Percentiles rank a stretch among this genome's conserved stretches.
Evolutionary conservation across 495 filamentous ascomycete genomes (phyloP).

Genomic region (Achaetomiella virescens): DNA sequence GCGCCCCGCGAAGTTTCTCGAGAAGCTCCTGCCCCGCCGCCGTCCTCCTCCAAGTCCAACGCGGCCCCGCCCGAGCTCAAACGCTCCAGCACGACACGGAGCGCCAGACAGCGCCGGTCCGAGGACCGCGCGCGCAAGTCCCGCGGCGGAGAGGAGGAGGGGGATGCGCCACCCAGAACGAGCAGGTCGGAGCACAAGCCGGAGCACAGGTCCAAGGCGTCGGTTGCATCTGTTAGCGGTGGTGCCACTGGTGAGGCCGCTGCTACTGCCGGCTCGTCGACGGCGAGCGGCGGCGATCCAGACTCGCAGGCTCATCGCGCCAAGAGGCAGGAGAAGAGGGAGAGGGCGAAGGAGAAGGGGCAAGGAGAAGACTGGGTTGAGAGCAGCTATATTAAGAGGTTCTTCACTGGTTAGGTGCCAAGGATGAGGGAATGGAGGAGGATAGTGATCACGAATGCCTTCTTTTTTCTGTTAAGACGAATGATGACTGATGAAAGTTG

Average conservation of each 20-base stretch:
- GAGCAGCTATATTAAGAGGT: slow-evolving; percentile 46
- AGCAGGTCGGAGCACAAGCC: slow-evolving; percentile 8
- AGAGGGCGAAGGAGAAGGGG: slow-evolving; percentile 39
- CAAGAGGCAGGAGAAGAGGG: slow-evolving; percentile 28
- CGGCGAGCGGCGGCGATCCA: slow-evolving; percentile 14
- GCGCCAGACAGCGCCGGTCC: slow-evolving; percentile 9
- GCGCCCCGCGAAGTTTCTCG: slow-evolving; percentile 3
- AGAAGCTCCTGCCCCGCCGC: not conserved
- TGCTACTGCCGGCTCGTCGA: slow-evolving; percentile 12
- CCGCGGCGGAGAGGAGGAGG: not conserved
- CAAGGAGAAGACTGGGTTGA: slow-evolving; percentile 73
- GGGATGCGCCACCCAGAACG: not conserved
- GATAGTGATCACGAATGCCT: not conserved
- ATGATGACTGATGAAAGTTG: not conserved
- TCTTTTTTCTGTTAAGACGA: not conserved
- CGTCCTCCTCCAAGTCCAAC: slow-evolving; percentile 16
- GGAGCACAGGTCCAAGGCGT: slow-evolving; percentile 17
- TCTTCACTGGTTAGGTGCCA: slow-evolving; percentile 18
- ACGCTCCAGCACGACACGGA: slow-evolving; percentile 33
- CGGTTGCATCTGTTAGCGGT: slow-evolving; percentile 15
- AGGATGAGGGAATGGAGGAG: not conserved
- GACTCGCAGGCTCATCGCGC: slow-evolving; percentile 26
- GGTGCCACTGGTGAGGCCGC: not conserved
- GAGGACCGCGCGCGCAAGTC: slow-evolving; percentile 10
- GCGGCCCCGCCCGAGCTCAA: slow-evolving; percentile 25